Evolutionary conservation across 2,329 filamentous ascomycete genomes (phyloP).

Genomic region (Apiospora arundinis): DNA sequence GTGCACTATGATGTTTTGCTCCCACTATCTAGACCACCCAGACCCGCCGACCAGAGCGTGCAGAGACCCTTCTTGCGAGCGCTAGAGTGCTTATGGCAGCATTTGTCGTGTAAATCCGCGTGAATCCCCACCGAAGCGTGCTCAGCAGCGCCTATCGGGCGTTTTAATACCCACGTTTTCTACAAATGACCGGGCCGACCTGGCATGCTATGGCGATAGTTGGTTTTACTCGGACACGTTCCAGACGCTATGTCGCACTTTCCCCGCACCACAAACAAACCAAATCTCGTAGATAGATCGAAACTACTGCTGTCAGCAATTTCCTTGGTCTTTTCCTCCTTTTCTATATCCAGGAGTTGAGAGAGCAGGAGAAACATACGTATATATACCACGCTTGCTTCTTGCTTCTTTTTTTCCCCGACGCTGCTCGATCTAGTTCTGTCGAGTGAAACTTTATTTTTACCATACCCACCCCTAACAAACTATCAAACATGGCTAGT

Average conservation of each 20-base stretch:
- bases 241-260: background rate
- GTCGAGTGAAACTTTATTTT: background rate
- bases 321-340: background rate
- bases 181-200: constrained; percentile 12
- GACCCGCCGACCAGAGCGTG: background rate
- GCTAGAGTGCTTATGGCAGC: constrained; percentile 7
- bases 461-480: background rate
- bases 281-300: constrained; percentile 3
- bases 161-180: constrained; percentile 7
- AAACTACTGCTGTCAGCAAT: constrained; percentile 6
- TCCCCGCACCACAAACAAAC: constrained; percentile 14
- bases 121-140: background rate
- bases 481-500: background rate
- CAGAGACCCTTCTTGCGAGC: background rate
- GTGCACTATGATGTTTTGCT: background rate
- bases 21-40: background rate
- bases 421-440: background rate
- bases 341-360: background rate
- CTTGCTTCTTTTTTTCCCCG: background rate
- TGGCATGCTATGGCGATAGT: background rate
- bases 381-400: background rate
- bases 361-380: background rate
- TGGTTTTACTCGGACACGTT: background rate
- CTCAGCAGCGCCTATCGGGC: background rate
- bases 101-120: background rate